Conservation (phyloP, 2,329 filamentous ascomycete species). For the Aspergillus brunneoviolaceus region DNA sequence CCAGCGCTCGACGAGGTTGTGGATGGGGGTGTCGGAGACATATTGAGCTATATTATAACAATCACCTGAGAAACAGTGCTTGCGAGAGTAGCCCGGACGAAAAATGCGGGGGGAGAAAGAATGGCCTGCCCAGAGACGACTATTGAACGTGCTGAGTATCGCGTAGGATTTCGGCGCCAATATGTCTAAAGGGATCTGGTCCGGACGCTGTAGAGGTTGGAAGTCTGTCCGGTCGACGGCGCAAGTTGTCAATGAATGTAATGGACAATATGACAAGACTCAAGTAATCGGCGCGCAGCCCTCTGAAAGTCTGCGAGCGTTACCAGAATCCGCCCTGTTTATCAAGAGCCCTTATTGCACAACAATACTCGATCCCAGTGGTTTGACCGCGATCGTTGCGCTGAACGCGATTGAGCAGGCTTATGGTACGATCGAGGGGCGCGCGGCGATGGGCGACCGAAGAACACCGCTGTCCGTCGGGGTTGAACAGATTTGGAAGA, state of each 20-base stretch:
- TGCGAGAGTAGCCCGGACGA: background rate
- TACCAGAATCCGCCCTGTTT: background rate
- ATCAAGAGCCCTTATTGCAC: background rate
- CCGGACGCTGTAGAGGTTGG: background rate
- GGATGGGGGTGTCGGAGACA: constrained; percentile 45
- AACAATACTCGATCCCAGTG: background rate
- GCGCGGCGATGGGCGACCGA: background rate
- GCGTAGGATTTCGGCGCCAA: background rate
- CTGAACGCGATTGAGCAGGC: background rate
- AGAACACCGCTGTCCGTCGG: background rate
- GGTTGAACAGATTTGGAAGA: background rate
- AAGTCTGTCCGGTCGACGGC: background rate
- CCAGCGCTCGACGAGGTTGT: constrained; percentile 73
- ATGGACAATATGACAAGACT: background rate
- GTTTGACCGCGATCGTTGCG: background rate
- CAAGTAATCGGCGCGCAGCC: background rate
- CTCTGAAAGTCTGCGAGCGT: background rate
- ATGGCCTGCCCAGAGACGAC: background rate
- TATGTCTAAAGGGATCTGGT: background rate
- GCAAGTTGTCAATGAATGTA: background rate
- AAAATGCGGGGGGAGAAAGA: background rate
- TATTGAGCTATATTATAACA: constrained; percentile 16
- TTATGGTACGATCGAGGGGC: background rate
- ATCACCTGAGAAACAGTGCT: background rate
- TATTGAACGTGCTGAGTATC: background rate